These are phyloP conservation scores for Perilla frutescens DNA, from an alignment of 257 asterid species.

Conservation along the genomic window DNA sequence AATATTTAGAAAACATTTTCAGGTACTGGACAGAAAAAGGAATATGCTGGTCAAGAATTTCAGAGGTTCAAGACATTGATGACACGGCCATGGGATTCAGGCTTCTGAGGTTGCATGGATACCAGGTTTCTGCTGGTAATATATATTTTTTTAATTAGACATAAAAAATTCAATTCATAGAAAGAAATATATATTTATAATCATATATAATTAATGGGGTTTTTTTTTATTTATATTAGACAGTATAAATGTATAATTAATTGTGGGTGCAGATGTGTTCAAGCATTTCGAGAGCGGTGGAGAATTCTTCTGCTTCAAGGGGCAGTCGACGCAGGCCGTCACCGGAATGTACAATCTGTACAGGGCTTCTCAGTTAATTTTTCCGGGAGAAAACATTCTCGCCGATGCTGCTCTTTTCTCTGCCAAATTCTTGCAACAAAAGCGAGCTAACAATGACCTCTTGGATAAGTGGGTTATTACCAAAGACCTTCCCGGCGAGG, in stretches of 20 bases:
- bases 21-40: slow-evolving; percentile 86
- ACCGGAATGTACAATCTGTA: slow-evolving; percentile 89
- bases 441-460: slow-evolving; percentile 58
- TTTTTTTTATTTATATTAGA: no score
- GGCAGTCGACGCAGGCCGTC: slow-evolving; percentile 87
- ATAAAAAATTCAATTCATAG: no score
- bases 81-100: slow-evolving; percentile 98
- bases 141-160: no score
- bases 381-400: slow-evolving; percentile 66
- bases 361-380: slow-evolving; percentile 79
- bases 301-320: slow-evolving; percentile 77
- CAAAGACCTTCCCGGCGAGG: slow-evolving; percentile 95
- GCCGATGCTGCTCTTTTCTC: slow-evolving; percentile 56
- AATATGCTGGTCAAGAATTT: slow-evolving; percentile 88
- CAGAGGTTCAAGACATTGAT: slow-evolving; percentile 75
- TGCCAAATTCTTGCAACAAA: slow-evolving; percentile 49
- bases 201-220: background rate
- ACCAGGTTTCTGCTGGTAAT: slow-evolving; percentile 74
- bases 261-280: slow-evolving; percentile 62
- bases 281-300: slow-evolving; percentile 64
- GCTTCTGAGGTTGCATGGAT: slow-evolving; percentile 83
- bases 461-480: slow-evolving; percentile 92
- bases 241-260: no score
- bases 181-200: no score
- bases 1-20: background rate